Evolutionary conservation across 129 eudicot genomes (phyloP).

Genomic region (Lonicera japonica): DNA sequence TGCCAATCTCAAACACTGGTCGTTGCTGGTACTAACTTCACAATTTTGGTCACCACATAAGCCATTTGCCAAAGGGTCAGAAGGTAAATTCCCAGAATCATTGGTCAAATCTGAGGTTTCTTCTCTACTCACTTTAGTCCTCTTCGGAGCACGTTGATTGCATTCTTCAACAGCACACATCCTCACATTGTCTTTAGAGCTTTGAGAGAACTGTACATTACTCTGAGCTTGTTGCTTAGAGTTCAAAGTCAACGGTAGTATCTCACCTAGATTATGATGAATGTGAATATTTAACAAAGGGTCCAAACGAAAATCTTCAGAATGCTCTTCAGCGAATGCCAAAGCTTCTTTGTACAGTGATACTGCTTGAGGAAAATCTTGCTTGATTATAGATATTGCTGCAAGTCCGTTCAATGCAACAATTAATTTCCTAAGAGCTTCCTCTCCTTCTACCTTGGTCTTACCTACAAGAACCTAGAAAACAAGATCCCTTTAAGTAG

Average conservation of each 20-base stretch:
- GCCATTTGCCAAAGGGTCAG: slow-evolving; percentile 15
- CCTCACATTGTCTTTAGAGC: slow-evolving; percentile 22
- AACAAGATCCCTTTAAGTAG: slow-evolving; percentile 15
- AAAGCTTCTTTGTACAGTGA: slow-evolving; percentile 72
- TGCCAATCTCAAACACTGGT: slow-evolving; percentile 39
- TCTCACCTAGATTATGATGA: slow-evolving; percentile 81
- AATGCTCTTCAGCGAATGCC: slow-evolving; percentile 55
- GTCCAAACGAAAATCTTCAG: slow-evolving; percentile 90
- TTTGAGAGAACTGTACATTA: slow-evolving; percentile 12
- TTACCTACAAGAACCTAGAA: slow-evolving; percentile 84
- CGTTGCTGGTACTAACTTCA: slow-evolving; percentile 20
- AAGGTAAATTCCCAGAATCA: slow-evolving; percentile 15
- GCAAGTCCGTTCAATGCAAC: slow-evolving; percentile 91
- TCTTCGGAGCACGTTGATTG: slow-evolving; percentile 16
- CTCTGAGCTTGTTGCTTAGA: slow-evolving; percentile 10
- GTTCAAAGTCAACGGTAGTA: slow-evolving; percentile 39
- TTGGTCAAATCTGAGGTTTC: slow-evolving; percentile 11
- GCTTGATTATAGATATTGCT: slow-evolving; percentile 70
- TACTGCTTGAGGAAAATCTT: slow-evolving; percentile 63
- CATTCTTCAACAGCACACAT: slow-evolving; percentile 25
- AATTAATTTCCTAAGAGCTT: slow-evolving; percentile 76
- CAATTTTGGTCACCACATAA: slow-evolving; percentile 14
- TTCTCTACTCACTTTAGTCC: slow-evolving; percentile 11
- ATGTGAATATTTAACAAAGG: slow-evolving; percentile 81
- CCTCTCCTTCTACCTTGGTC: slow-evolving; percentile 95